phyloP scores from a whole-genome alignment of 2,329 filamentous ascomycete genomes.

The Diaporthe ampelina region DNA sequence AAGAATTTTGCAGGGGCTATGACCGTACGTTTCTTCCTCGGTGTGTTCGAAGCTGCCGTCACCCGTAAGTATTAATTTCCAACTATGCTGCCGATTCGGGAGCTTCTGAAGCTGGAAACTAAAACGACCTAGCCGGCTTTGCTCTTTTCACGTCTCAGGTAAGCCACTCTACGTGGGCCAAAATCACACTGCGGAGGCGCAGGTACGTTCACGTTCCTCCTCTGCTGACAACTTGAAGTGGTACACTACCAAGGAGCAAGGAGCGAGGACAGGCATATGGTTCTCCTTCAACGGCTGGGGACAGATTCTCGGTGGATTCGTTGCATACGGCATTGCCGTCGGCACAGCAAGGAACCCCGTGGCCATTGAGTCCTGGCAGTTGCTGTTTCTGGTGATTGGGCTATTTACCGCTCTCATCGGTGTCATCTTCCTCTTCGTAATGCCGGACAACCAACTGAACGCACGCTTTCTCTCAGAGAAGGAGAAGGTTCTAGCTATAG shows the following conservation, averaged over 20 bases:
- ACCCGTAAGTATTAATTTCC: slow-evolving; percentile 51
- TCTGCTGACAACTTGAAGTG: slow-evolving; percentile 73
- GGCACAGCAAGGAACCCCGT: slow-evolving; percentile 58
- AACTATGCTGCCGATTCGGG: neutral
- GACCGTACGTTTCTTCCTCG: slow-evolving; percentile 76
- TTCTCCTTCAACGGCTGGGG: slow-evolving; percentile 68
- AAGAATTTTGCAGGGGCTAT: slow-evolving; percentile 72
- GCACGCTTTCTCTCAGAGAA: slow-evolving; percentile 65
- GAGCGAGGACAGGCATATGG: slow-evolving; percentile 74
- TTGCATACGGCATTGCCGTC: slow-evolving; percentile 61
- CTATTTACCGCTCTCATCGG: slow-evolving; percentile 65
- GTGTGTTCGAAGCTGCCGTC: slow-evolving; percentile 77
- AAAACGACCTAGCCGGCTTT: slow-evolving; percentile 63
- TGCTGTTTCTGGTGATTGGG: slow-evolving; percentile 69
- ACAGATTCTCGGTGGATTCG: slow-evolving; percentile 56
- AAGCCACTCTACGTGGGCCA: too few species aligned
- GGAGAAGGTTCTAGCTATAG: slow-evolving; percentile 67
- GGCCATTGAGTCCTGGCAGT: slow-evolving; percentile 75
- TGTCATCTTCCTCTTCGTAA: slow-evolving; percentile 61
- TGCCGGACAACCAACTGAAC: slow-evolving; percentile 59
- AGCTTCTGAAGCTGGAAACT: slow-evolving; percentile 46
- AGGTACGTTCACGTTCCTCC: too few species aligned
- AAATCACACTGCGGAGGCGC: too few species aligned
- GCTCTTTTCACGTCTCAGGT: slow-evolving; percentile 56
- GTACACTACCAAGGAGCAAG: slow-evolving; percentile 80